A percentile compares a stretch with the other conserved stretches of the same genome.
Evolutionary conservation across 352 stramenopile genomes (phyloP).

Genomic region (Globisporangium viniferum): DNA sequence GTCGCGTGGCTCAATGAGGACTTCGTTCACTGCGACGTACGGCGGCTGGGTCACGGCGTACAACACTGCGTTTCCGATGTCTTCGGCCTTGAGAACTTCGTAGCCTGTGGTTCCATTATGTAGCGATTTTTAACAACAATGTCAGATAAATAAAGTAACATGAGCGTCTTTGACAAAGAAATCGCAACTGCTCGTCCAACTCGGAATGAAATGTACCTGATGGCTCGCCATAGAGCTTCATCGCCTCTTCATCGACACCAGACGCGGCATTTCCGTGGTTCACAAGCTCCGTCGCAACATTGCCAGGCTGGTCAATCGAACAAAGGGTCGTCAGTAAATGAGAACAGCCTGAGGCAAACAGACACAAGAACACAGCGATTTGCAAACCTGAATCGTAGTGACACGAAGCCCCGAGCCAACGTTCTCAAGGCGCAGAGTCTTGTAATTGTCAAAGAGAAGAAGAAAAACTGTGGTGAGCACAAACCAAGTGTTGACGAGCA

Average conservation of each 20-base stretch:
- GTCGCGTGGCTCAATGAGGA: constrained; percentile 89
- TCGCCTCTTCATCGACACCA: constrained; percentile 76
- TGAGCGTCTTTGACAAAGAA: background rate
- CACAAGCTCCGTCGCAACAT: constrained; percentile 90
- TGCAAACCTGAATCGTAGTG: constrained; percentile 70
- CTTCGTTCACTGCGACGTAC: constrained; percentile 89
- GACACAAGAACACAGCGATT: background rate
- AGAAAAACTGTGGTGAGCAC: background rate
- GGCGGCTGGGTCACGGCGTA: constrained; percentile 84
- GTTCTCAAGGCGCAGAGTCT: constrained; percentile 79
- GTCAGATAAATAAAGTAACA: constrained; percentile 5
- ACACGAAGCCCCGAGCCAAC: constrained; percentile 83
- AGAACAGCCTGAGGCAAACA: background rate
- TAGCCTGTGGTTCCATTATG: constrained; percentile 38
- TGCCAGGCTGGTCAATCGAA: constrained; percentile 63
- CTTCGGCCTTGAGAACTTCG: constrained; percentile 76
- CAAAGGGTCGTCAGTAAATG: background rate
- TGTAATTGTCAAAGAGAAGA: too few relatives aligned
- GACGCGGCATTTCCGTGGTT: constrained; percentile 71
- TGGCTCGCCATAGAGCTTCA: constrained; percentile 55
- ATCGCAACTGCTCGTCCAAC: background rate
- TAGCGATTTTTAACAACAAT: constrained; percentile 12
- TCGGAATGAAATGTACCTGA: constrained; percentile 29
- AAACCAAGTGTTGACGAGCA: background rate
- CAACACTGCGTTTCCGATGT: constrained; percentile 84